These are phyloP conservation scores for Globisporangium recalcitrans DNA, from an alignment of 352 stramenopile genomes.

Conservation along the genomic window DNA sequence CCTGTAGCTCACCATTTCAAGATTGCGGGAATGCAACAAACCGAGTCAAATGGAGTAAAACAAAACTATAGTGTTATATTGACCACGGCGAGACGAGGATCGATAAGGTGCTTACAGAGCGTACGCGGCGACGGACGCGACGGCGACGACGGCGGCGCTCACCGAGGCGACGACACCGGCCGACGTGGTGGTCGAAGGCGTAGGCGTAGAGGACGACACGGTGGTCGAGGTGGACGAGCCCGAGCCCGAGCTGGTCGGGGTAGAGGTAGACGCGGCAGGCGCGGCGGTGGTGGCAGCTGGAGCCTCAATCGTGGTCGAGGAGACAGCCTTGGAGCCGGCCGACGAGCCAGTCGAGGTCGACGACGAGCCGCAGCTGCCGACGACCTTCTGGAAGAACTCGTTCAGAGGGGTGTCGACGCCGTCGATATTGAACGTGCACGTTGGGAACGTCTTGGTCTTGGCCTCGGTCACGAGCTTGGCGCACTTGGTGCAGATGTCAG, in stretches of 20 bases:
- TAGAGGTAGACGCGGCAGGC: not conserved
- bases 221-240: not conserved
- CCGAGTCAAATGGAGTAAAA: no score
- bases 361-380: not conserved
- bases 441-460: conserved; percentile 13
- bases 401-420: conserved; percentile 8
- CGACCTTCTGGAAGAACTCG: conserved; percentile 7
- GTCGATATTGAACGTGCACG: conserved; percentile 7
- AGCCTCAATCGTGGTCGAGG: not conserved
- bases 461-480: not conserved
- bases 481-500: conserved; percentile 13
- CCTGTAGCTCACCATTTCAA: no score
- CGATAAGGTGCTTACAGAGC: conserved; percentile 6
- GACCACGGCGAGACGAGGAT: not conserved
- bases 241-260: not conserved
- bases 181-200: not conserved
- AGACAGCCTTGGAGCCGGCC: not conserved
- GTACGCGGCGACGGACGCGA: conserved; percentile 4
- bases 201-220: not conserved
- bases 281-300: not conserved
- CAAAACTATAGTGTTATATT: conserved; percentile 4
- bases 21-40: no score
- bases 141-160: conserved; percentile 5
- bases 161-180: conserved; percentile 2
- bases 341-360: conserved; percentile 1